Base-by-base conservation (phyloP, 805 yeast species). In the Starmerella khaoyaiensis region DNA sequence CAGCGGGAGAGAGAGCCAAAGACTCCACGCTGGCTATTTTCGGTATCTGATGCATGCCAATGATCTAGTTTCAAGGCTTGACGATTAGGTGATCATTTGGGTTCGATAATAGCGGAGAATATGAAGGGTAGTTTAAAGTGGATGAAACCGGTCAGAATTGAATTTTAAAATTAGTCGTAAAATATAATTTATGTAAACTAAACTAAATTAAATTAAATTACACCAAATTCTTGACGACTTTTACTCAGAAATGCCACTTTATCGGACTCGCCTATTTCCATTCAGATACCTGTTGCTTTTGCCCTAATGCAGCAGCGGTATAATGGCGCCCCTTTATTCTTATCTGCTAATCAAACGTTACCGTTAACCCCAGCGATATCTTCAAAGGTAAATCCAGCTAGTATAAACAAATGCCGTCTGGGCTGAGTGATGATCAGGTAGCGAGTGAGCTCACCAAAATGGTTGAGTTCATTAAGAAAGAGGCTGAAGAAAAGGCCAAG, bases 381-480 rank as follows among this genome's bases (percentile, higher is more conserved):
- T n/a, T 11, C 26, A 11, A n/a, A 23, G 12, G 9, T 15, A 10
- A 9, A 15, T 19, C 31, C 8, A 12, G 9, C 7, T n/a, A n/a
- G 32, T 7, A 7, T 6, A 16, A 23, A 7, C 18, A 12, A 12
- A 45, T 45, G 48, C 42, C 47, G 29, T 37, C 48, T 12, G 55
- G 53, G 32, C 42, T 44, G 26, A 50, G 47, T 41, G 55, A 50
- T 34, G 56, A 51, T 41, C 81, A 86, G 84, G 97, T 87, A 51
- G 84, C 79, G 56, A 83, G 83, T 52, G 98, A 90, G 68, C 80
- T 90, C 62, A 76, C 77, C 60, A 90, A 90, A 69, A 90, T 90
- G 96, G 94, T 87, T 60, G 86, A 93, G 58, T 90, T 90, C 76
- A 90, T 90, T 72, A 82, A 79, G 65, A 90, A 87, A 72, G 99